phyloP scores from a whole-genome alignment of 2,329 filamentous ascomycete species.

The Pyrenophora teres region DNA sequence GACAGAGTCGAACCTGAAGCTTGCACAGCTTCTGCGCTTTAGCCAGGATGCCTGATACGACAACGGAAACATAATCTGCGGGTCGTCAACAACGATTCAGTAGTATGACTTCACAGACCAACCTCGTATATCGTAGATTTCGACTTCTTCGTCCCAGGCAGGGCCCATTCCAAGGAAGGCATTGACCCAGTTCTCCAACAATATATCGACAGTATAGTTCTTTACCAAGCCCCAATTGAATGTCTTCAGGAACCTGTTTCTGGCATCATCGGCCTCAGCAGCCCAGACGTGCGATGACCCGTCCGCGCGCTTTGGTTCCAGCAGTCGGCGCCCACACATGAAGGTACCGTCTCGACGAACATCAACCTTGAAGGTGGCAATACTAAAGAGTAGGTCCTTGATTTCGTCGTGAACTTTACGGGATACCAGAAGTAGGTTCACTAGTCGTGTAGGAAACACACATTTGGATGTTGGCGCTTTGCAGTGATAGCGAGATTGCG shows the following conservation, averaged over 20 bases:
- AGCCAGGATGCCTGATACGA: slow-evolving; percentile 37
- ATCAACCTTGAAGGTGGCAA: slow-evolving; percentile 37
- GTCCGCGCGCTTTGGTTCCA: slow-evolving; percentile 36
- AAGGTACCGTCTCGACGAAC: slow-evolving; percentile 39
- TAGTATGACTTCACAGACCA: neutral
- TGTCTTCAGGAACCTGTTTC: slow-evolving; percentile 30
- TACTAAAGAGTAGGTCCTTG: slow-evolving; percentile 37
- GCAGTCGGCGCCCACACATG: slow-evolving; percentile 40
- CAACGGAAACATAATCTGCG: slow-evolving; percentile 38
- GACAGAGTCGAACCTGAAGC: slow-evolving; percentile 36
- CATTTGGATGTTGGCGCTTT: neutral
- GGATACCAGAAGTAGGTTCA: slow-evolving; percentile 32
- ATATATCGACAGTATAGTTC: slow-evolving; percentile 42
- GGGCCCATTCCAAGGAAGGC: neutral
- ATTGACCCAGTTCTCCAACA: slow-evolving; percentile 29
- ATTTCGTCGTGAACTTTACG: slow-evolving; percentile 35
- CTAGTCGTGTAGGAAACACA: slow-evolving; percentile 24
- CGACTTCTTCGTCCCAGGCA: slow-evolving; percentile 43
- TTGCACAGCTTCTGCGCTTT: slow-evolving; percentile 35
- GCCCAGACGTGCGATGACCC: slow-evolving; percentile 25
- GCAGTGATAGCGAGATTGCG: neutral
- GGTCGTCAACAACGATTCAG: neutral
- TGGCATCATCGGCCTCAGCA: slow-evolving; percentile 22
- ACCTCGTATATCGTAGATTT: slow-evolving; percentile 45
- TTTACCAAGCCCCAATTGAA: slow-evolving; percentile 39